phyloP scores from a whole-genome alignment of 129 eudicot genomes.

The Chrysanthemum makinoi region DNA sequence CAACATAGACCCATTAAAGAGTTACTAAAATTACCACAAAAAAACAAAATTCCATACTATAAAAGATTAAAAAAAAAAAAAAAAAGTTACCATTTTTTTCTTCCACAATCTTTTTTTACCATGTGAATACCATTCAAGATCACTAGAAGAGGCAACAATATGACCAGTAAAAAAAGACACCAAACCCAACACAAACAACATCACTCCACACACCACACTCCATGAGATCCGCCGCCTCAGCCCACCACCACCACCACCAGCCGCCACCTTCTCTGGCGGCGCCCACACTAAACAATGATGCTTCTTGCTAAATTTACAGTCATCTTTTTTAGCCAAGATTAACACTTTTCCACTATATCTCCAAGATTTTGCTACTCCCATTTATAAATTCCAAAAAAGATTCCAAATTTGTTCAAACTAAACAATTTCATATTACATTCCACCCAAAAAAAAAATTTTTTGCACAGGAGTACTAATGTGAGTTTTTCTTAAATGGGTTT shows the following conservation, averaged over 20 bases:
- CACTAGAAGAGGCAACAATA: slow-evolving; percentile 46
- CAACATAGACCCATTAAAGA: too few species aligned
- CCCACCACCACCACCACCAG: slow-evolving; percentile 29
- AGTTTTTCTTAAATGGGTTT: too few species aligned
- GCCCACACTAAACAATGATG: slow-evolving; percentile 47
- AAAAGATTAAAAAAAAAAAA: neutral
- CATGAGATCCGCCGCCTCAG: slow-evolving; percentile 57
- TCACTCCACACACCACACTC: slow-evolving; percentile 75
- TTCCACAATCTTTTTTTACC: slow-evolving; percentile 48
- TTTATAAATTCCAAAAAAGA: slow-evolving; percentile 12
- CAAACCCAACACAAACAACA: slow-evolving; percentile 75
- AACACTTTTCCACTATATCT: slow-evolving; percentile 39
- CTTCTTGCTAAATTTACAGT: slow-evolving; percentile 23
- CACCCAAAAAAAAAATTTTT: neutral
- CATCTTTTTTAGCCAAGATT: slow-evolving; percentile 27
- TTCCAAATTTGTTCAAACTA: slow-evolving; percentile 14
- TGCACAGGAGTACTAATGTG: too few species aligned
- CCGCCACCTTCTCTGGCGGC: slow-evolving; percentile 30
- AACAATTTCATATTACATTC: slow-evolving; percentile 39
- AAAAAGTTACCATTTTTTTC: slow-evolving; percentile 40
- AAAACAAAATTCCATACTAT: too few species aligned
- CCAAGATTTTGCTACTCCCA: slow-evolving; percentile 50
- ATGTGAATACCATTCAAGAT: slow-evolving; percentile 79
- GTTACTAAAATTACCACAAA: too few species aligned
- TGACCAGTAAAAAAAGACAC: slow-evolving; percentile 73